Evolutionary conservation across 2,329 filamentous ascomycete species (phyloP).

Genomic region (Neonectria coccinea): DNA sequence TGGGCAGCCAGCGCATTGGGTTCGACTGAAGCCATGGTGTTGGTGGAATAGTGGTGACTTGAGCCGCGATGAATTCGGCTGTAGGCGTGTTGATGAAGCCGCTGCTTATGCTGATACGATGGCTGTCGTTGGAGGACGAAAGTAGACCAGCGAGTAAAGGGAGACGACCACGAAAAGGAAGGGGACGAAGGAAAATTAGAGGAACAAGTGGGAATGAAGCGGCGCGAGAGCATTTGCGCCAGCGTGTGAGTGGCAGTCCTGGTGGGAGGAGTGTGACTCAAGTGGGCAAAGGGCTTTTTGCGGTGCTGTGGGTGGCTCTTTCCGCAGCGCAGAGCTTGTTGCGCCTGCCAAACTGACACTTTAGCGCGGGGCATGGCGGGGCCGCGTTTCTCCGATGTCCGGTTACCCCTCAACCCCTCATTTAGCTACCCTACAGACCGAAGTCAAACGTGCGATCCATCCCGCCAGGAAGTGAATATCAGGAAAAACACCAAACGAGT

Average conservation of each 20-base stretch:
- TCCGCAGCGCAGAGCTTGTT: constrained; percentile 24
- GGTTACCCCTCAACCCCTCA: constrained; percentile 31
- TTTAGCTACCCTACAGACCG: constrained; percentile 17
- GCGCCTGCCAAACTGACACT: constrained; percentile 10
- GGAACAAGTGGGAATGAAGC: constrained; percentile 40
- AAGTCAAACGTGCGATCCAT: no score
- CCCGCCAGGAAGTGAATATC: no score
- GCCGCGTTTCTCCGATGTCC: constrained; percentile 29
- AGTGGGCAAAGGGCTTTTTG: constrained; percentile 46
- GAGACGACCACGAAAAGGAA: constrained; percentile 19
- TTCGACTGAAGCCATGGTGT: constrained; percentile 38
- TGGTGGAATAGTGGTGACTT: constrained; percentile 32
- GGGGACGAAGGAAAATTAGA: constrained; percentile 37
- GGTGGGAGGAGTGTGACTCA: constrained; percentile 42
- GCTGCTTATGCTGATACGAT: background rate
- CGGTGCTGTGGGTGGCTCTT: constrained; percentile 23
- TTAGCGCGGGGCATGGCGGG: constrained; percentile 32
- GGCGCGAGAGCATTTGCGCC: constrained; percentile 45
- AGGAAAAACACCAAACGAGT: background rate
- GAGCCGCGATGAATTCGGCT: constrained; percentile 9
- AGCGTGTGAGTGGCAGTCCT: constrained; percentile 33
- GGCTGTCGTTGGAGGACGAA: constrained; percentile 24
- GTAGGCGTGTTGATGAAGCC: constrained; percentile 4
- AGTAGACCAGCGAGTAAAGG: constrained; percentile 15
- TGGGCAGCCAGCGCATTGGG: constrained; percentile 42